These are phyloP conservation scores for Litchi chinensis DNA, from an alignment of 345 rosid species.

Conservation along the genomic window DNA sequence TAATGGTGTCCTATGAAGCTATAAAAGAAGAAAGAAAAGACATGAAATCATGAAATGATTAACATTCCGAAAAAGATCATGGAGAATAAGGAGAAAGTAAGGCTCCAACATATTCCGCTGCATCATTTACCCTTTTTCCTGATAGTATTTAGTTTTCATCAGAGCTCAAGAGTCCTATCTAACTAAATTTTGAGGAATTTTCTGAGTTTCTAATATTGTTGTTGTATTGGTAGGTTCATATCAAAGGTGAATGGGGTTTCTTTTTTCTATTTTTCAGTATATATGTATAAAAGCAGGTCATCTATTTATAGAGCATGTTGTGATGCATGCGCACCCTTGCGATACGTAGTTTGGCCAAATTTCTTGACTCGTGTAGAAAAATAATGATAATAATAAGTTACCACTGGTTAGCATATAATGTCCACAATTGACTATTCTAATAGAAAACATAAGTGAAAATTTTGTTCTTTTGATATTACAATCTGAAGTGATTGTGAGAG, in stretches of 20 bases:
- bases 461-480: no score
- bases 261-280: not conserved
- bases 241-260: not conserved
- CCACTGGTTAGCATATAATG: not conserved
- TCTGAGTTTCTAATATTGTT: not conserved
- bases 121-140: not conserved
- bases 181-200: not conserved
- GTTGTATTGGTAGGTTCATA: not conserved
- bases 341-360: not conserved
- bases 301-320: constrained; percentile 3
- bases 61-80: not conserved
- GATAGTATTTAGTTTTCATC: not conserved
- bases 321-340: not conserved
- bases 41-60: constrained; percentile 27
- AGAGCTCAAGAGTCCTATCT: not conserved
- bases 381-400: not conserved
- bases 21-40: constrained; percentile 73
- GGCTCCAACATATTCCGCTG: not conserved
- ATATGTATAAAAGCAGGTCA: not conserved
- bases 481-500: not conserved
- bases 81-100: not conserved
- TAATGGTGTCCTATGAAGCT: constrained; percentile 85
- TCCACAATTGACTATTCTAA: not conserved
- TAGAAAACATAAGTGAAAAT: no score
- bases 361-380: not conserved